Evolutionary conservation across 2,329 filamentous ascomycete species (phyloP).

Genomic region (Myriangium duriaei): DNA sequence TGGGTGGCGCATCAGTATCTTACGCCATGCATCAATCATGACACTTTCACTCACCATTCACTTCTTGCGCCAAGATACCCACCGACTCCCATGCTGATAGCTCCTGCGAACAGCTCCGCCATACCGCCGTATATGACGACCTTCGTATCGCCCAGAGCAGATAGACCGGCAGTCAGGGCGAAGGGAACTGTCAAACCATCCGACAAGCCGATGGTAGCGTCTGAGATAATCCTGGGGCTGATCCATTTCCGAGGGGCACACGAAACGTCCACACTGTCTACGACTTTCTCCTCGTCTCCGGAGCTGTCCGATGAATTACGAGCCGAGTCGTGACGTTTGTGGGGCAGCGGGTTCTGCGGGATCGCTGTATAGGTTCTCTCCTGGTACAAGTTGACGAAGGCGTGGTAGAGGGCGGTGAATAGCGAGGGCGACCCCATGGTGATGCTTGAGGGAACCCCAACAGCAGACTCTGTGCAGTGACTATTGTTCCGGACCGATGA

Average conservation of each 20-base stretch:
- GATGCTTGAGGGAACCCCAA: background rate
- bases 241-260: slow-evolving; percentile 10
- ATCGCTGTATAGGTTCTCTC: background rate
- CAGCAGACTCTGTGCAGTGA: background rate
- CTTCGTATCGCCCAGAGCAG: slow-evolving; percentile 26
- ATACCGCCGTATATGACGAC: slow-evolving; percentile 30
- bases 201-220: slow-evolving; percentile 30
- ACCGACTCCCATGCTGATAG: slow-evolving; percentile 31
- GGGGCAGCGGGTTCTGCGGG: background rate
- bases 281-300: background rate
- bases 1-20: slow-evolving; percentile 1
- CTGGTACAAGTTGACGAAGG: background rate
- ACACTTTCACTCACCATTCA: slow-evolving; percentile 28
- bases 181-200: slow-evolving; percentile 34
- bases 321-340: background rate
- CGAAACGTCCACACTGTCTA: background rate
- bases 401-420: background rate
- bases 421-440: background rate
- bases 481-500: too few species aligned
- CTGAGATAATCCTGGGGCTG: slow-evolving; percentile 32
- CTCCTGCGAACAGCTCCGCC: slow-evolving; percentile 29
- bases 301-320: background rate
- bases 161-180: slow-evolving; percentile 30
- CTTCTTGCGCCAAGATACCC: slow-evolving; percentile 36
- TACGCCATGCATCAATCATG: background rate